phyloP scores from a whole-genome alignment of 2,329 filamentous ascomycete genomes.

The Cladosporium sp. region DNA sequence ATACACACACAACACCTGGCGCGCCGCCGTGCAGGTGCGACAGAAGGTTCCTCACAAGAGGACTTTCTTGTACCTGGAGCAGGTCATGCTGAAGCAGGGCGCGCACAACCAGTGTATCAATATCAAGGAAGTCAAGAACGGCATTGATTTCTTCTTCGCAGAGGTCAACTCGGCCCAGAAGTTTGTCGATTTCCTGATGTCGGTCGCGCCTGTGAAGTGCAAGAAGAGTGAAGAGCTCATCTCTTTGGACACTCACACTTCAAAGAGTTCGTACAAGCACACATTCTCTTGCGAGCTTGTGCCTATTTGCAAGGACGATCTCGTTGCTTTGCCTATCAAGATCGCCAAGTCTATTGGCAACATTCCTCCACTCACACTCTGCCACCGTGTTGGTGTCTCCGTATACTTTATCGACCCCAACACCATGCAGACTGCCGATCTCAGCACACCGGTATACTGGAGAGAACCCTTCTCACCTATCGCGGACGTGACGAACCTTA shows the following conservation, averaged over 20 bases:
- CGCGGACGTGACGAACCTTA: constrained; percentile 78
- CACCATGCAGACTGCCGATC: constrained; percentile 86
- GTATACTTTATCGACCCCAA: constrained; percentile 87
- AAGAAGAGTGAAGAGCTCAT: constrained; percentile 94
- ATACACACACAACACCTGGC: constrained; percentile 95
- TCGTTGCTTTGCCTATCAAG: constrained; percentile 89
- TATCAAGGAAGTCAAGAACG: constrained; percentile 95
- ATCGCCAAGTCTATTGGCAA: constrained; percentile 85
- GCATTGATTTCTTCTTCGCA: constrained; percentile 93
- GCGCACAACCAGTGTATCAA: constrained; percentile 94
- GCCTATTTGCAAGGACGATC: constrained; percentile 94
- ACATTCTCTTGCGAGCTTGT: constrained; percentile 85
- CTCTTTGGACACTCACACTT: constrained; percentile 88
- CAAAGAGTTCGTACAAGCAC: constrained; percentile 91
- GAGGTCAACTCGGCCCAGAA: constrained; percentile 88
- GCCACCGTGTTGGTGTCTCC: constrained; percentile 83
- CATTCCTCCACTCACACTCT: constrained; percentile 82
- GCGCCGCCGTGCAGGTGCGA: constrained; percentile 88
- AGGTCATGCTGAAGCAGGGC: constrained; percentile 90
- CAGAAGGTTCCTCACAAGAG: constrained; percentile 98
- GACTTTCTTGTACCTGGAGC: constrained; percentile 80
- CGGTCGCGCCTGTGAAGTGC: constrained; percentile 72
- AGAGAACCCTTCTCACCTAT: constrained; percentile 80
- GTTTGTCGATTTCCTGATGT: constrained; percentile 86
- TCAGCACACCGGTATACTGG: constrained; percentile 85